Percentiles rank a stretch among this genome's conserved stretches.
Conservation (phyloP, 1,139 yeast species). For the Yamadazyma dendronema region DNA sequence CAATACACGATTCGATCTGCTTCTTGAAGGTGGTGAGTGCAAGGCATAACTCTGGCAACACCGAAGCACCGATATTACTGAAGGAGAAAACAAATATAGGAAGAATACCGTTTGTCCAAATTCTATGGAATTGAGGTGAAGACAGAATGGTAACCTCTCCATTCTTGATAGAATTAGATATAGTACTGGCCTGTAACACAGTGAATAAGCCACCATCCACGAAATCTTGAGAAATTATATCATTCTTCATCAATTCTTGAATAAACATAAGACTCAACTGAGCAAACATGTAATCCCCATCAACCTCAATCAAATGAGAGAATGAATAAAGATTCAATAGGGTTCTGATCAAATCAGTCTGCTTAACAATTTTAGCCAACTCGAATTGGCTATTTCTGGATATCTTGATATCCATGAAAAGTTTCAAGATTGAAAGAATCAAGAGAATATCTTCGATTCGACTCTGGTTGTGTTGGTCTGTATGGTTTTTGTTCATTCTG, state of each 20-base stretch:
- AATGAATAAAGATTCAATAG: constrained; percentile 66
- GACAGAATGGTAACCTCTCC: constrained; percentile 56
- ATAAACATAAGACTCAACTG: constrained; percentile 69
- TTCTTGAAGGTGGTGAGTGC: constrained; percentile 63
- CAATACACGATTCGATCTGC: constrained; percentile 64
- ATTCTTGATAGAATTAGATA: constrained; percentile 62
- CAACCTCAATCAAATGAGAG: constrained; percentile 59
- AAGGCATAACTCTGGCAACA: constrained; percentile 63
- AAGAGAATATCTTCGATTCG: constrained; percentile 65
- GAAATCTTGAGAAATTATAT: constrained; percentile 64
- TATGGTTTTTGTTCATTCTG: constrained; percentile 29
- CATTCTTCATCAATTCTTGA: constrained; percentile 64
- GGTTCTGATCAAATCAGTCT: constrained; percentile 60
- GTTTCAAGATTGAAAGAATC: constrained; percentile 60
- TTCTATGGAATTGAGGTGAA: constrained; percentile 59
- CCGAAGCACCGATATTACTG: constrained; percentile 59
- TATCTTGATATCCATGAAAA: constrained; percentile 52
- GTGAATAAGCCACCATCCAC: constrained; percentile 66
- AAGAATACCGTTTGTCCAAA: constrained; percentile 82
- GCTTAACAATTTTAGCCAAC: constrained; percentile 53
- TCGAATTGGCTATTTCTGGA: constrained; percentile 48
- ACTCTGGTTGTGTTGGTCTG: constrained; percentile 32
- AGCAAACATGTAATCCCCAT: constrained; percentile 68
- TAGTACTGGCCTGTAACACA: constrained; percentile 70
- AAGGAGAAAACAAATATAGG: constrained; percentile 64